Evolutionary conservation across 2,329 filamentous ascomycete species (phyloP).

Genomic region (Alternaria panax): DNA sequence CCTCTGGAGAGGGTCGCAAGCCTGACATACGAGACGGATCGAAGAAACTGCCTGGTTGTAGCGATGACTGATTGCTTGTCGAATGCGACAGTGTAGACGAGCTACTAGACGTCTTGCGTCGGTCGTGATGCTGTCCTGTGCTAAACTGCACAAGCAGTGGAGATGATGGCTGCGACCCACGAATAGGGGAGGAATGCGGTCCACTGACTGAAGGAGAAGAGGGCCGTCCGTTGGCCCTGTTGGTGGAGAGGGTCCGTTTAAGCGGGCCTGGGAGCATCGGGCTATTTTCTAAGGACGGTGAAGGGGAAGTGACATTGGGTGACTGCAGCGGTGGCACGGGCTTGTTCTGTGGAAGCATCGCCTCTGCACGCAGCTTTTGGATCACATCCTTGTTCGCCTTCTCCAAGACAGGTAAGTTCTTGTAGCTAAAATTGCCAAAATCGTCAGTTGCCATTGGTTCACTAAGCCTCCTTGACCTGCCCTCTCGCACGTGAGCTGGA

Average conservation of each 20-base stretch:
- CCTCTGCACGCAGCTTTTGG: slow-evolving; percentile 91
- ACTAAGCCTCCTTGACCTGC: slow-evolving; percentile 84
- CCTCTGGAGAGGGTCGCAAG: slow-evolving; percentile 60
- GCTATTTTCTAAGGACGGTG: slow-evolving; percentile 80
- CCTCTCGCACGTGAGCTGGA: slow-evolving; percentile 91
- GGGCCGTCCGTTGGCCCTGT: slow-evolving; percentile 74
- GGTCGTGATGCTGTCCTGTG: slow-evolving; percentile 79
- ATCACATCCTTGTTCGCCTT: slow-evolving; percentile 99
- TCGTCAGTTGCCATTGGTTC: slow-evolving; percentile 90
- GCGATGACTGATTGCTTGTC: slow-evolving; percentile 64
- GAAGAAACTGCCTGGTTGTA: slow-evolving; percentile 75
- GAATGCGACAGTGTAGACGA: slow-evolving; percentile 85
- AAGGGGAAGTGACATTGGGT: slow-evolving; percentile 58
- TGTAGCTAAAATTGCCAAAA: slow-evolving; percentile 96
- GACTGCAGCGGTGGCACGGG: slow-evolving; percentile 52
- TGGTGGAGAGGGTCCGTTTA: slow-evolving; percentile 83
- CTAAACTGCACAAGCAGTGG: slow-evolving; percentile 97
- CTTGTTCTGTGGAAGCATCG: slow-evolving; percentile 73
- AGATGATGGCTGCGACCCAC: slow-evolving; percentile 83
- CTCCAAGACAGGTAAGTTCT: slow-evolving; percentile 93
- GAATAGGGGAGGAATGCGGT: slow-evolving; percentile 84
- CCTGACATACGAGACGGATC: slow-evolving; percentile 71
- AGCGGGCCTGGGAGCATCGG: slow-evolving; percentile 81
- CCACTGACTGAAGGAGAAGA: slow-evolving; percentile 87
- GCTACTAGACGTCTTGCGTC: slow-evolving; percentile 90